Base-by-base conservation (phyloP, 2,329 filamentous ascomycete species). In the Neofusicoccum ribis region DNA sequence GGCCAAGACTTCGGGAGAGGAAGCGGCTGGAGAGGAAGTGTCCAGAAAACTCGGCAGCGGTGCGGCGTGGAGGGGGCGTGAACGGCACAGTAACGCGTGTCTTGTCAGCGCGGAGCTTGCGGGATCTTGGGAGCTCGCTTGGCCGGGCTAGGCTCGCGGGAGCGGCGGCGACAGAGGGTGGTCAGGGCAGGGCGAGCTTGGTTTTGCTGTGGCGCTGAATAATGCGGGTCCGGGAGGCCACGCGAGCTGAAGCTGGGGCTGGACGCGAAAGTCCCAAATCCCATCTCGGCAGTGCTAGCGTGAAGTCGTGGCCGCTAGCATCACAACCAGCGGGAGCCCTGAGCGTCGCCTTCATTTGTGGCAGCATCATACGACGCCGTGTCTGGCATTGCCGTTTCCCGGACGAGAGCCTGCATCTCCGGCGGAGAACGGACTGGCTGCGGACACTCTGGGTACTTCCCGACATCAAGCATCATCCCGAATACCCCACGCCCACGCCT, bases 101-200 rank as follows among this genome's bases (percentile, higher is more conserved):
- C 8, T 8, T 9, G 36, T 39, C 7, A 39, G 36, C 41, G 31
- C 27, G 31, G 56, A 60, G 43, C 66, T 65, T 62, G 59, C 61
- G 63, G 68, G 39, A 41, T 54, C 46, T 61, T 39, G 44, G 63
- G 46, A 34, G 23, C 49, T 51, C 49, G 56, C 56, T 60, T 37
- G 54, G 39, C 36, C 23, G 9, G 56, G 43, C 54, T 59, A 58
- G 52, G 17, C 17, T 47, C n/a, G 27, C 43, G 14, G 20, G 34
- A 12, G 52, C 52, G 37, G 52, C 27, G 27, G 56, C n/a, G 54
- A 17, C 56, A 60, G 56, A 47, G 11, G 56, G 56, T 60, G 56
- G 56, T 39, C 43, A 43, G 20, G 37, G 56, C 56, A 49, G 31
- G 54, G 41, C 54, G 34, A 37, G 56, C 41, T 60, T 60, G 56